Percentiles rank a stretch among this genome's conserved stretches.
These are phyloP conservation scores for Vitis labrusca DNA, from an alignment of 164 flowering plant species.

Conservation along the genomic window DNA sequence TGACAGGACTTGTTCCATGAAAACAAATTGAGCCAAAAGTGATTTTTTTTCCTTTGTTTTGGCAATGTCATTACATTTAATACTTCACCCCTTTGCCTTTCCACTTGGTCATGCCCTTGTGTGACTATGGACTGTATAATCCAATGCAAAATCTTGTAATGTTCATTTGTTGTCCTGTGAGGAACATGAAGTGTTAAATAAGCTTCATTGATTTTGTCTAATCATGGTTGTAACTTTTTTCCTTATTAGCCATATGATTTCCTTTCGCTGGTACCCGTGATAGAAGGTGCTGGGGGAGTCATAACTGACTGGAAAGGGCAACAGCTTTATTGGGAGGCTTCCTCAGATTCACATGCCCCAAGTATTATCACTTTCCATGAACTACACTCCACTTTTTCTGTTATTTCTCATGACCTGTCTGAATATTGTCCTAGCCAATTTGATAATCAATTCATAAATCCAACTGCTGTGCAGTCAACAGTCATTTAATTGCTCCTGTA, in stretches of 20 bases:
- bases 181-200: background rate
- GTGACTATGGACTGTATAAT: too few relatives aligned
- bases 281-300: constrained; percentile 92
- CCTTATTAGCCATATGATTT: constrained; percentile 85
- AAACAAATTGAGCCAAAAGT: too few relatives aligned
- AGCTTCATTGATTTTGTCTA: background rate
- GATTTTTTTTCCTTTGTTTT: too few relatives aligned
- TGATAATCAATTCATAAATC: background rate
- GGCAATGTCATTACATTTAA: too few relatives aligned
- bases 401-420: background rate
- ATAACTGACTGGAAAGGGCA: constrained; percentile 94
- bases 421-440: too few relatives aligned
- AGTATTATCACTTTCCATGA: constrained; percentile 36
- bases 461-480: background rate
- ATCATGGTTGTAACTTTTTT: background rate
- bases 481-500: background rate
- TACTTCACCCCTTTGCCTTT: too few relatives aligned
- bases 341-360: constrained; percentile 62
- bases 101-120: too few relatives aligned
- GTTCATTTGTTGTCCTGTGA: background rate
- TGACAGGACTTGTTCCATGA: too few relatives aligned
- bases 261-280: constrained; percentile 85
- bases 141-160: background rate
- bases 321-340: constrained; percentile 75
- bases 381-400: background rate